Conservation (phyloP, 495 filamentous ascomycete genomes). For the Penicillium lividum region DNA sequence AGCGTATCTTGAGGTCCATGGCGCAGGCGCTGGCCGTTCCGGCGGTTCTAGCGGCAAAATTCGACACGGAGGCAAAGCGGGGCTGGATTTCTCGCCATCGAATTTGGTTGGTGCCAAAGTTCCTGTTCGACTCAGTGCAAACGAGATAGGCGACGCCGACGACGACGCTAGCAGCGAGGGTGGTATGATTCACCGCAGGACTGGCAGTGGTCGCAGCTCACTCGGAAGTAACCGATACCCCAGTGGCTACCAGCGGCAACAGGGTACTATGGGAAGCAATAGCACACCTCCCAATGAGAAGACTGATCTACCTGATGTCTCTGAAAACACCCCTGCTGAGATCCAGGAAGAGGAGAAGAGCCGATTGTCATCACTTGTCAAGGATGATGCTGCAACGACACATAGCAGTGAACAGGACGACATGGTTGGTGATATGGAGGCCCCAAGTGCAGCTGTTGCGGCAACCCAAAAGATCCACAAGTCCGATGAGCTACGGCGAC, state of each 20-base stretch:
- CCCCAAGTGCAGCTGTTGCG: conserved; percentile 40
- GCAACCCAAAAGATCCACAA: conserved; percentile 68
- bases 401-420: conserved; percentile 55
- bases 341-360: conserved; percentile 38
- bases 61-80: conserved; percentile 70
- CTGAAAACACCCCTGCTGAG: conserved; percentile 54
- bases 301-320: conserved; percentile 49
- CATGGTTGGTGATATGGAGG: conserved; percentile 53
- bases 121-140: conserved; percentile 88
- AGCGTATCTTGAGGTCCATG: conserved; percentile 78
- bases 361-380: conserved; percentile 39
- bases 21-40: conserved; percentile 53
- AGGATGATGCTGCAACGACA: conserved; percentile 48
- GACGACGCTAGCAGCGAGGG: conserved; percentile 62
- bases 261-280: conserved; percentile 66
- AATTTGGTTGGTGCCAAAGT: conserved; percentile 77
- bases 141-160: conserved; percentile 85
- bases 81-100: conserved; percentile 69
- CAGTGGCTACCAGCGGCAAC: conserved; percentile 50
- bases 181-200: conserved; percentile 65
- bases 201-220: conserved; percentile 78
- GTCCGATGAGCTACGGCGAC: conserved; percentile 72
- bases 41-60: conserved; percentile 77
- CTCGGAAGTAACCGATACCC: conserved; percentile 67
- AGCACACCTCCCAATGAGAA: conserved; percentile 64